These are phyloP conservation scores for Amesomyces nigricolor DNA, from an alignment of 2,329 filamentous ascomycete genomes.

Conservation along the genomic window DNA sequence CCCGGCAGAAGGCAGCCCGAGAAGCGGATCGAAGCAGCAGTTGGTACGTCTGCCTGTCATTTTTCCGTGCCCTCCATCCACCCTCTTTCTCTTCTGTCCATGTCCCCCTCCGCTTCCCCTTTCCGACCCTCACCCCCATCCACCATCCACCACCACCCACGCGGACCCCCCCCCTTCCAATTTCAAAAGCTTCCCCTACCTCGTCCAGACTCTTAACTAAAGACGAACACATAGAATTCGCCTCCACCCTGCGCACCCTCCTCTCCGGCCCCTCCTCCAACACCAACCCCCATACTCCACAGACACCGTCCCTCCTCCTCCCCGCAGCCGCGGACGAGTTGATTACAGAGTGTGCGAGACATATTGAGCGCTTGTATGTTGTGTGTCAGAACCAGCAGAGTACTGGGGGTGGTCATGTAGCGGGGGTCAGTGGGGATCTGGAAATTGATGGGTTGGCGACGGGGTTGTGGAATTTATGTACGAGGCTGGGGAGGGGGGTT, in stretches of 20 bases:
- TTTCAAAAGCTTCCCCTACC: too few species aligned
- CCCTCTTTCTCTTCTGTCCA: background rate
- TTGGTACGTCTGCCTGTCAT: conserved; percentile 14
- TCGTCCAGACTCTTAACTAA: too few species aligned
- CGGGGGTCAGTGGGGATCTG: conserved; percentile 31
- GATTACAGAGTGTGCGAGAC: conserved; percentile 37
- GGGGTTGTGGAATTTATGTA: conserved; percentile 62
- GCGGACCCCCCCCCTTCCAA: too few species aligned
- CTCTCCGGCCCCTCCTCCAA: too few species aligned
- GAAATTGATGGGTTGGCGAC: conserved; percentile 53
- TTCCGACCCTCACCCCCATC: background rate
- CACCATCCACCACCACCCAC: background rate
- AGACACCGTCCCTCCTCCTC: conserved; percentile 20
- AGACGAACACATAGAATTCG: conserved; percentile 1
- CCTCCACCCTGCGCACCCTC: conserved; percentile 9
- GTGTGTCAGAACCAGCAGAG: conserved; percentile 30
- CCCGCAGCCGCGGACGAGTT: conserved; percentile 29
- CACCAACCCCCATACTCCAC: too few species aligned
- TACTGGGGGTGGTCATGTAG: conserved; percentile 13
- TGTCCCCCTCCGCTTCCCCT: background rate
- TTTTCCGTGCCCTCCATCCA: background rate
- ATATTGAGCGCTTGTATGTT: conserved; percentile 32
- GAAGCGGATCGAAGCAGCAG: conserved; percentile 20
- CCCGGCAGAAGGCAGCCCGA: conserved; percentile 9
- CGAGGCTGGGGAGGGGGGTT: conserved; percentile 40